These are phyloP conservation scores for Dianthus caryophyllus DNA, from an alignment of 148 eudicot genomes.

Conservation along the genomic window DNA sequence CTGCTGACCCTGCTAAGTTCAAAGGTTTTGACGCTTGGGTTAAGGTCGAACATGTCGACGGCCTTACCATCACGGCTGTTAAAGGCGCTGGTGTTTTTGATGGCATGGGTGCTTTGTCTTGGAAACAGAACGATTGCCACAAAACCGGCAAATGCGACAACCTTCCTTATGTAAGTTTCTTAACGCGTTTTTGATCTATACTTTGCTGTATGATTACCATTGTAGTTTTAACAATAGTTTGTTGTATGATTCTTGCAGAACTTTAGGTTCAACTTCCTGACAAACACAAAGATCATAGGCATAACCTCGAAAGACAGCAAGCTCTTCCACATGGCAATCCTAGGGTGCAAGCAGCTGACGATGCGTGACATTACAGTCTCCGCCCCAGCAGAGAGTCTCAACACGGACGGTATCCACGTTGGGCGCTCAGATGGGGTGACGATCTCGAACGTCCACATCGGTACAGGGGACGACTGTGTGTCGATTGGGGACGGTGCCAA, in stretches of 20 bases:
- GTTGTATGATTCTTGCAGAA: conserved; percentile 31
- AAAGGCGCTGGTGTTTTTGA: conserved; percentile 42
- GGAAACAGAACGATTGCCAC: conserved; percentile 40
- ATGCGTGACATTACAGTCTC: conserved; percentile 27
- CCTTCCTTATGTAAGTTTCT: conserved; percentile 48
- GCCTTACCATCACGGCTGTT: conserved; percentile 33
- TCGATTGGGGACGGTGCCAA: conserved; percentile 56
- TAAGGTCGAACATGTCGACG: conserved; percentile 27
- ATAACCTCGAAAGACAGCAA: conserved; percentile 54
- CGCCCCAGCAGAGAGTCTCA: conserved; percentile 47
- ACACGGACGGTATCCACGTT: conserved; percentile 72
- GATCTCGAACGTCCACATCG: conserved; percentile 27
- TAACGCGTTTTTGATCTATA: too few species aligned
- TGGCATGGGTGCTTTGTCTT: conserved; percentile 46
- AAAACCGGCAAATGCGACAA: conserved; percentile 20
- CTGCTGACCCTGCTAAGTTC: conserved; percentile 27
- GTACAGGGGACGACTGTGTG: conserved; percentile 65
- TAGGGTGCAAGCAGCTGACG: conserved; percentile 35
- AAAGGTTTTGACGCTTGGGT: conserved; percentile 38
- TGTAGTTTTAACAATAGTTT: too few species aligned
- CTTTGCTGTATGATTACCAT: too few species aligned
- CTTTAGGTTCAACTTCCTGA: conserved; percentile 43
- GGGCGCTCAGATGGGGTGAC: conserved; percentile 39
- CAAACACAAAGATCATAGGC: conserved; percentile 29
- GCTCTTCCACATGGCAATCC: conserved; percentile 40